These are phyloP conservation scores for Magnolia officinalis DNA, from an alignment of 164 flowering plant genomes.

Conservation along the genomic window DNA sequence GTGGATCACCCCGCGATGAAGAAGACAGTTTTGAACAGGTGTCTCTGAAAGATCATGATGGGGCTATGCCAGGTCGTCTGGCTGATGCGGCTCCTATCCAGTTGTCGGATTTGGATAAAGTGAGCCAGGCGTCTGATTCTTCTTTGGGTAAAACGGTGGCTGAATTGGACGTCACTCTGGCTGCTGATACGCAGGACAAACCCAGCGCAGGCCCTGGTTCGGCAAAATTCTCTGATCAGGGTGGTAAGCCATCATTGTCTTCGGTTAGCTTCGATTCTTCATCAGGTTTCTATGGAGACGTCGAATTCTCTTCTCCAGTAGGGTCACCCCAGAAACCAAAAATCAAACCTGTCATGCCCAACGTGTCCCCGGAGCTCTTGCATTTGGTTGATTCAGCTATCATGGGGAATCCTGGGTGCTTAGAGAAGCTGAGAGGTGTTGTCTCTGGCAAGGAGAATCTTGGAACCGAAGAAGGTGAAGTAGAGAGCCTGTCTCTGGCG, in stretches of 20 bases:
- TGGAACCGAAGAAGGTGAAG: conserved; percentile 53
- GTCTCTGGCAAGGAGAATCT: conserved; percentile 69
- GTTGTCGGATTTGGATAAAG: conserved; percentile 36
- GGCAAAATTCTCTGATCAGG: conserved; percentile 24
- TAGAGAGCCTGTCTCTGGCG: conserved; percentile 52
- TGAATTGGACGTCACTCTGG: conserved; percentile 36
- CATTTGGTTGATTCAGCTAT: conserved; percentile 98
- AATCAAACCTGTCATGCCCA: conserved; percentile 65
- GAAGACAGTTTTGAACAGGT: conserved; percentile 85
- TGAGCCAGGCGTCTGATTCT: conserved; percentile 26
- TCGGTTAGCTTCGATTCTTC: conserved; percentile 55
- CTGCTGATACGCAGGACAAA: conserved; percentile 31
- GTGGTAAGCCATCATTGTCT: conserved; percentile 36
- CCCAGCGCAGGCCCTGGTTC: conserved; percentile 34
- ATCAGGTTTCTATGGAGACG: conserved; percentile 31
- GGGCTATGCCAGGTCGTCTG: conserved; percentile 22
- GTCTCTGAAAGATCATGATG: conserved; percentile 65
- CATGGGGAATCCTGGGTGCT: conserved; percentile 89
- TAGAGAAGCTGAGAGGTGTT: conserved; percentile 71
- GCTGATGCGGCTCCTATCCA: conserved; percentile 22
- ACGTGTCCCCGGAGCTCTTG: conserved; percentile 92
- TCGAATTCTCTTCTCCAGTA: conserved; percentile 46
- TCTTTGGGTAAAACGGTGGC: conserved; percentile 16
- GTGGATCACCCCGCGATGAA: conserved; percentile 22
- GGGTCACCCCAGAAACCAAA: conserved; percentile 59